phyloP scores from a whole-genome alignment of 129 eudicot species.

The Lonicera japonica region DNA sequence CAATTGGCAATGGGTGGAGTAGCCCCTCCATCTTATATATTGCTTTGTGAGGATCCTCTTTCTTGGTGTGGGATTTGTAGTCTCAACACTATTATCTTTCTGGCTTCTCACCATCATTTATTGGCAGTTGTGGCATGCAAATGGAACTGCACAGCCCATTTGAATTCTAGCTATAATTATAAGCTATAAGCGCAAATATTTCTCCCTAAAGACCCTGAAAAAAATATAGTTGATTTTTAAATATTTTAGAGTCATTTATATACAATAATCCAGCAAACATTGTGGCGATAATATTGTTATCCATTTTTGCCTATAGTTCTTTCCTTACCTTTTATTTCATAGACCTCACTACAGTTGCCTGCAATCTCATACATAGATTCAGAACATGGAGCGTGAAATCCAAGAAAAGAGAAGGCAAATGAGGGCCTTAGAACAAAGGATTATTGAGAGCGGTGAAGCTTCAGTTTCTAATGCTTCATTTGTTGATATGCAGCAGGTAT shows the following conservation, averaged over 20 bases:
- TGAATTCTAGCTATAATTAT: not conserved
- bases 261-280: not conserved
- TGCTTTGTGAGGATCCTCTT: too few relatives aligned
- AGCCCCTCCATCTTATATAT: too few relatives aligned
- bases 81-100: not conserved
- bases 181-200: not conserved
- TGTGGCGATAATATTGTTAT: not conserved
- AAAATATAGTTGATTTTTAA: not conserved
- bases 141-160: not conserved
- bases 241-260: not conserved
- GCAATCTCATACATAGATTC: constrained; percentile 42
- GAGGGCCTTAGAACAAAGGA: constrained; percentile 79
- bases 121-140: not conserved
- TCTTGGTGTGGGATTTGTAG: too few relatives aligned
- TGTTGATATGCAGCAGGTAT: constrained; percentile 95
- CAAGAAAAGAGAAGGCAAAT: constrained; percentile 80
- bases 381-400: constrained; percentile 77
- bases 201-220: not conserved
- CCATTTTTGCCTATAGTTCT: not conserved
- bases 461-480: constrained; percentile 79
- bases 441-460: constrained; percentile 72
- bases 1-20: too few relatives aligned
- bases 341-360: not conserved
- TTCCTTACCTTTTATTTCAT: not conserved
- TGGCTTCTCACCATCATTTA: not conserved